phyloP scores from a whole-genome alignment of 352 stramenopile genomes.

The Phytopythium chamaehyphon region DNA sequence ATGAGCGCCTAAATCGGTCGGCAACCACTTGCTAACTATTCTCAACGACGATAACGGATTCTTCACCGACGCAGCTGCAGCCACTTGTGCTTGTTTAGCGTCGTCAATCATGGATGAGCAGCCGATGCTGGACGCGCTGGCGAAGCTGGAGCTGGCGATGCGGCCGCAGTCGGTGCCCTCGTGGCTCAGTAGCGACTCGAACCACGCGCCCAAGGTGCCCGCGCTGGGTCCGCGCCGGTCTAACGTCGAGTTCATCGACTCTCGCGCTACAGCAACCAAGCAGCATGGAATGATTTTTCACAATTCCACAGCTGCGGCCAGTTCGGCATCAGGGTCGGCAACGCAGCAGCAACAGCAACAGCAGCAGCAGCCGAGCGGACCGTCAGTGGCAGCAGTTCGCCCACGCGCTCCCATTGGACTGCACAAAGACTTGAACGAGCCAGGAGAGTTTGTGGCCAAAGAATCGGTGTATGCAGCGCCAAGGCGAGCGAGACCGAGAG shows the following conservation, averaged over 20 bases:
- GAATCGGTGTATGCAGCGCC: slow-evolving; percentile 28
- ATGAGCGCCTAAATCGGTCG: neutral
- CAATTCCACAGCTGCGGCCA: neutral
- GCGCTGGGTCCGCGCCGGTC: slow-evolving; percentile 44
- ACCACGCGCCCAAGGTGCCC: slow-evolving; percentile 61
- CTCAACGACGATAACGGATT: too few species aligned
- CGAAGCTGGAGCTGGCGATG: slow-evolving; percentile 69
- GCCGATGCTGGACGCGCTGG: slow-evolving; percentile 51
- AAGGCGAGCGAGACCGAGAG: slow-evolving; percentile 41
- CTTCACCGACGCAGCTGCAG: too few species aligned
- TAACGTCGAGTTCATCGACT: slow-evolving; percentile 51
- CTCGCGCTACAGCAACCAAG: slow-evolving; percentile 6
- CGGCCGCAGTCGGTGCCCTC: slow-evolving; percentile 66
- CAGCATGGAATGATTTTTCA: too few species aligned
- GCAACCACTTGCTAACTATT: too few species aligned
- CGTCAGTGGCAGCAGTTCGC: slow-evolving; percentile 31
- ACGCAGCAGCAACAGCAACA: neutral
- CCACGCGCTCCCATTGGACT: slow-evolving; percentile 53
- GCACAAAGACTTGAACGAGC: slow-evolving; percentile 35
- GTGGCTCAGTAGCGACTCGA: slow-evolving; percentile 69
- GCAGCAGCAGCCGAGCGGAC: slow-evolving; percentile 9
- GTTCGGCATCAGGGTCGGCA: neutral
- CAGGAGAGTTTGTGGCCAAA: slow-evolving; percentile 44
- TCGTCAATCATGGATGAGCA: slow-evolving; percentile 16
- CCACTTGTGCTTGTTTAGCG: too few species aligned